Conservation (phyloP, 495 filamentous ascomycete genomes). For the Aspergillus coremiiformis region DNA sequence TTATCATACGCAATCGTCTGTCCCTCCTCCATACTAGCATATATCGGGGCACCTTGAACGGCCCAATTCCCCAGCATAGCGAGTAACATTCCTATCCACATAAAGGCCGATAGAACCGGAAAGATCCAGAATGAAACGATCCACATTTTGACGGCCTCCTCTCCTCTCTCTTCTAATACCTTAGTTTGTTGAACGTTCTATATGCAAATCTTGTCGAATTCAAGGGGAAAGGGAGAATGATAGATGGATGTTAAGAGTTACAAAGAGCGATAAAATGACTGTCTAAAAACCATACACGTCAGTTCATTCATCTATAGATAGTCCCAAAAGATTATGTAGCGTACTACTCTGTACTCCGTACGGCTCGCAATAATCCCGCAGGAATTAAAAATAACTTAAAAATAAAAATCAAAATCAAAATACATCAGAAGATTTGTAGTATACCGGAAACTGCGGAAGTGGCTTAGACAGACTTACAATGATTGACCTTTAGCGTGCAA, state of each 20-base stretch:
- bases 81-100: conserved; percentile 74
- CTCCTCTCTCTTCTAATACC: neutral
- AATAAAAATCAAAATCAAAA: neutral
- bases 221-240: neutral
- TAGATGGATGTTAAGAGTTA: conserved; percentile 10
- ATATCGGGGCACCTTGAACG: conserved; percentile 49
- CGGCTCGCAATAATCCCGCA: neutral
- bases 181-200: neutral
- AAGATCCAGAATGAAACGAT: conserved; percentile 63
- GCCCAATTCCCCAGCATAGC: conserved; percentile 68
- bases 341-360: no score
- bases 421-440: neutral
- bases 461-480: conserved; percentile 10
- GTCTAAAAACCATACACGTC: neutral
- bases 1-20: conserved; percentile 68
- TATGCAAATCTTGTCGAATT: neutral
- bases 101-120: conserved; percentile 67
- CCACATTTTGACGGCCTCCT: conserved; percentile 33
- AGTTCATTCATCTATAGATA: neutral
- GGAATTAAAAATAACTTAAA: neutral
- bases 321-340: neutral
- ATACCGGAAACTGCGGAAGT: conserved; percentile 15
- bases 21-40: conserved; percentile 53
- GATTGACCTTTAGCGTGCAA: neutral
- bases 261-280: neutral